A percentile compares a stretch with the other conserved stretches of the same genome.
Conservation (phyloP, 2,329 filamentous ascomycete genomes). For the Dichotomopilus funicola region DNA sequence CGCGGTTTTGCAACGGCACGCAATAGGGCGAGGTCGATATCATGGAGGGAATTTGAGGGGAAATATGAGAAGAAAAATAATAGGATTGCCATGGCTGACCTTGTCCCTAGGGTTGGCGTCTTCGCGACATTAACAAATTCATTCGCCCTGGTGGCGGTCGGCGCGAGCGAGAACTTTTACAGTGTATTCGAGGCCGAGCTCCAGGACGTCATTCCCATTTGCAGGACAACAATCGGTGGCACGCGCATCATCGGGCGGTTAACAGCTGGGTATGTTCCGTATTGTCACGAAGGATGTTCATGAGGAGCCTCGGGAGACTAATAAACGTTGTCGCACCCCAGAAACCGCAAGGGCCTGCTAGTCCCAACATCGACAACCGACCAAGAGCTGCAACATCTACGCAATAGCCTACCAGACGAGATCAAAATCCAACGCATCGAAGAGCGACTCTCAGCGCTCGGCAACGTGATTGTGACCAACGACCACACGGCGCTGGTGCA, state of each 20-base stretch:
- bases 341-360: slow-evolving; percentile 93
- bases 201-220: slow-evolving; percentile 94
- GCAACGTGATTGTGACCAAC: slow-evolving; percentile 94
- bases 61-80: slow-evolving; percentile 6
- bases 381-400: slow-evolving; percentile 94
- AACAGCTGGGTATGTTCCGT: slow-evolving; percentile 67
- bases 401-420: slow-evolving; percentile 84
- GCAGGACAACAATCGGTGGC: slow-evolving; percentile 91
- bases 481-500: slow-evolving; percentile 96
- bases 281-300: slow-evolving; percentile 7
- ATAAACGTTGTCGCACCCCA: slow-evolving; percentile 27
- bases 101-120: slow-evolving; percentile 70
- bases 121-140: slow-evolving; percentile 96
- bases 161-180: slow-evolving; percentile 98
- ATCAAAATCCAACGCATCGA: slow-evolving; percentile 97
- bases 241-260: slow-evolving; percentile 93
- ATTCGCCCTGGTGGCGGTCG: slow-evolving; percentile 88
- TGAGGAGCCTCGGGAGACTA: not conserved
- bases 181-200: slow-evolving; percentile 97
- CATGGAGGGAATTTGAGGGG: too few species aligned
- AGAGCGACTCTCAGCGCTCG: slow-evolving; percentile 88
- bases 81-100: slow-evolving; percentile 7
- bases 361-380: slow-evolving; percentile 95
- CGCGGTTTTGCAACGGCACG: slow-evolving; percentile 12
- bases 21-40: not conserved